Base-by-base conservation (phyloP, 805 yeast species). In the Cyberlindnera maritima region DNA sequence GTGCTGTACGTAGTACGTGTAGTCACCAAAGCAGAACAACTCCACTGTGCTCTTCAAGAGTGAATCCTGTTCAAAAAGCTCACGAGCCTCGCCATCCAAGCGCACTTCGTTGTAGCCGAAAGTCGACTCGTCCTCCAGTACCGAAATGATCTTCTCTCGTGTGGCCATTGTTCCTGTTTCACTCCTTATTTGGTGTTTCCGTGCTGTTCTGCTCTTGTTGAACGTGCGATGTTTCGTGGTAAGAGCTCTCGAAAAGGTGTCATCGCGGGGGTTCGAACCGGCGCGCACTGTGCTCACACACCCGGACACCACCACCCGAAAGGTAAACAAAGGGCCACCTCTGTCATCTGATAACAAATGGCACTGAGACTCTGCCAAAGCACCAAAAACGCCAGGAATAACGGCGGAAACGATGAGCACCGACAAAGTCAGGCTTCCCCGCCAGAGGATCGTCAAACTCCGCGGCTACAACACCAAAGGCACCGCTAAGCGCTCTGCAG, bases 21-120 rank as follows among this genome's bases (percentile, higher is more conserved):
- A 51, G 9, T 43, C 47, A 1, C 65, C 65, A 44, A 61, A 61
- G 45, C 62, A 46, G 48, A 59, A 61, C 5, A 61, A 42, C 14
- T 54, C 53, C 17, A 60, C 38, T 1, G 65, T 61, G 40, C 51
- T 50, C 25, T 35, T 37, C 13, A 58, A 46, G 26, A 41, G 14
- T 5, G 36, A 43, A 18, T 58, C 47, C 10, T 46, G 39, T 8
- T 25, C 15, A 26, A 41, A 46, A 9, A 47, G 13, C 8, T 20
- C 23, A 8, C 15, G 18, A 15, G 48, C 29, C 4, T 47, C 42
- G 0, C 40, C 14, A 14, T 42, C 32, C 8, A 49, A 35, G 14
- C 62, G 52, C 29, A 58, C 19, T 21, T 59, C 63, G 29, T 57
- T 54, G 53, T 52, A 61, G 1, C 65, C 64, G 36, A 47, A 56